Conservation (phyloP, 305 asterid species). For the Ilex paraguariensis region DNA sequence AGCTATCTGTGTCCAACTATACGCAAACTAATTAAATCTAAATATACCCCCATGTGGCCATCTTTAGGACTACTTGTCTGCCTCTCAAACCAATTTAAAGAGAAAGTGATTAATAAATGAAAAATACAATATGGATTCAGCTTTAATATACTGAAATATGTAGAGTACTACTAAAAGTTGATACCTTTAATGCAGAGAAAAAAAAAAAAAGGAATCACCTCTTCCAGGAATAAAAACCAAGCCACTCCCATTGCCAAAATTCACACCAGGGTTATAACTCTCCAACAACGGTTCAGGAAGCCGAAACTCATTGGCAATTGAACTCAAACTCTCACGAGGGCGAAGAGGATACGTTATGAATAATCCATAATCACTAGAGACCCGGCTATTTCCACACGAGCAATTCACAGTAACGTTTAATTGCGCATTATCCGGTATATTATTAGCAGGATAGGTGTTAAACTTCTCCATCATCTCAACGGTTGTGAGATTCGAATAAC, state of each 20-base stretch:
- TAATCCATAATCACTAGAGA: slow-evolving; percentile 52
- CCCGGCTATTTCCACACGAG: slow-evolving; percentile 50
- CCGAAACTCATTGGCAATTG: slow-evolving; percentile 23
- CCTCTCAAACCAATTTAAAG: too few species aligned
- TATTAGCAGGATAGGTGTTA: slow-evolving; percentile 25
- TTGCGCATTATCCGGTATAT: slow-evolving; percentile 21
- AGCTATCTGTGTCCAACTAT: too few species aligned
- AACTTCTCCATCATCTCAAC: slow-evolving; percentile 47
- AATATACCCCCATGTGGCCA: too few species aligned
- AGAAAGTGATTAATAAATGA: too few species aligned
- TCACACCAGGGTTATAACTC: slow-evolving; percentile 51
- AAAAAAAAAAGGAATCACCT: slow-evolving; percentile 33
- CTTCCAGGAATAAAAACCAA: slow-evolving; percentile 57
- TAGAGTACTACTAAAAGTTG: too few species aligned
- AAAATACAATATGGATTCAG: too few species aligned
- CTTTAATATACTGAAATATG: too few species aligned
- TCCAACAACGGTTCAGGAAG: slow-evolving; percentile 42
- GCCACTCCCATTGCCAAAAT: slow-evolving; percentile 51
- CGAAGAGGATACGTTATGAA: slow-evolving; percentile 60
- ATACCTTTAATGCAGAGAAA: too few species aligned
- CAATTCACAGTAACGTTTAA: slow-evolving; percentile 56
- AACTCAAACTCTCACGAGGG: slow-evolving; percentile 29
- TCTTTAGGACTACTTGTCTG: too few species aligned
- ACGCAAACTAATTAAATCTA: too few species aligned
- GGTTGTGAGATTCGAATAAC: slow-evolving; percentile 55